These are phyloP conservation scores for Acrocalymma vagum DNA, from an alignment of 2,329 filamentous ascomycete genomes.

Conservation along the genomic window DNA sequence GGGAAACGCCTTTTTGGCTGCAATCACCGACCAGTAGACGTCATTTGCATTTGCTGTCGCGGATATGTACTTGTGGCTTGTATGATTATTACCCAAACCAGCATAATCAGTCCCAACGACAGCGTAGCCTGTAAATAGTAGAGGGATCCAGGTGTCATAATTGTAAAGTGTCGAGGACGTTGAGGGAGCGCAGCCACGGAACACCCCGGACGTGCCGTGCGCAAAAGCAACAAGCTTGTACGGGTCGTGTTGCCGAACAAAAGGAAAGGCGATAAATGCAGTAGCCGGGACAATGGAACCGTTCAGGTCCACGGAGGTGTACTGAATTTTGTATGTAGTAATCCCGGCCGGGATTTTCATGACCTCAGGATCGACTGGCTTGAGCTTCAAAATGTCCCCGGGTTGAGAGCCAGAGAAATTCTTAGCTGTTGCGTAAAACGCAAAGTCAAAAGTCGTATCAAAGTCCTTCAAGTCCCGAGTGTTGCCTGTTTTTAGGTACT, in stretches of 20 bases:
- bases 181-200: conserved; percentile 7
- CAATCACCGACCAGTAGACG: conserved; percentile 8
- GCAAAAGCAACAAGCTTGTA: conserved; percentile 9
- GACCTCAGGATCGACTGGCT: not conserved
- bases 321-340: conserved; percentile 4
- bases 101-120: conserved; percentile 9
- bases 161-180: conserved; percentile 3
- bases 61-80: conserved; percentile 5
- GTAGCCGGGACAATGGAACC: conserved; percentile 2
- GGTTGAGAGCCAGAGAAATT: conserved; percentile 8
- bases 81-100: conserved; percentile 6
- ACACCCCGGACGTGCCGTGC: conserved; percentile 8
- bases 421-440: conserved; percentile 9
- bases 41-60: conserved; percentile 4
- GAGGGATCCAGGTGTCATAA: conserved; percentile 2
- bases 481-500: too few relatives aligned
- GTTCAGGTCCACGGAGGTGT: conserved; percentile 5
- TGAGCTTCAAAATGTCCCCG: conserved; percentile 7
- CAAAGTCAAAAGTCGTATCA: conserved; percentile 1
- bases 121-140: conserved; percentile 3
- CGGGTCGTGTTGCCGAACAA: too few relatives aligned
- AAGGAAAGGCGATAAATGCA: conserved; percentile 8
- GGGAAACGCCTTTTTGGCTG: conserved; percentile 7
- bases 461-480: too few relatives aligned
- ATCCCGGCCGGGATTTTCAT: not conserved